Evolutionary conservation across 176 grass and related monocot species (phyloP).

Genomic region (Juncus effusus): DNA sequence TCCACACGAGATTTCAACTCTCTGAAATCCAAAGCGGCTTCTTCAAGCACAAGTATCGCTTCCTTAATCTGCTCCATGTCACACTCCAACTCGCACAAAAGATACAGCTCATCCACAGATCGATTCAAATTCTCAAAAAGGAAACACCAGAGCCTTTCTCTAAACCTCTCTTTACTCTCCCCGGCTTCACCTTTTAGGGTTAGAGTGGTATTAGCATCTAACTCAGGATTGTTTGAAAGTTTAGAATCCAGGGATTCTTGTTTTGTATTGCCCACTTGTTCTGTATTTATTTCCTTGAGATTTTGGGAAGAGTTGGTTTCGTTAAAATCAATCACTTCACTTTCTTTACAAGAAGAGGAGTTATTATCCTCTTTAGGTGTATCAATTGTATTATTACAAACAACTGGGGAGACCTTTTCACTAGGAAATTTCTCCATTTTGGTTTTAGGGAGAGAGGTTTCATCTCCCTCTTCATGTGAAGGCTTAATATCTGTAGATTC

Average conservation of each 20-base stretch:
- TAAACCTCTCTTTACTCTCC: constrained; percentile 98
- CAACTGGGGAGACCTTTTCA: constrained; percentile 38
- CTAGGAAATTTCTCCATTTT: constrained; percentile 40
- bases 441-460: constrained; percentile 10
- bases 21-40: constrained; percentile 94
- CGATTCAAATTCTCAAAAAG: constrained; percentile 99
- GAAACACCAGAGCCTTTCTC: constrained; percentile 98
- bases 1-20: constrained; percentile 84
- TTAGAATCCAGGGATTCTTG: constrained; percentile 26
- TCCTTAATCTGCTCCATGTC: constrained; percentile 99
- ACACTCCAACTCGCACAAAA: constrained; percentile 98
- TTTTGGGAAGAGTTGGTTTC: constrained; percentile 26
- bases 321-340: constrained; percentile 14
- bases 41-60: constrained; percentile 89
- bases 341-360: neutral
- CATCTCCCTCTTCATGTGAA: neutral
- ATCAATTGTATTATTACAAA: constrained; percentile 26
- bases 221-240: constrained; percentile 28
- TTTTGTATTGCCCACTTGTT: constrained; percentile 8
- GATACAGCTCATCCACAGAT: constrained; percentile 93
- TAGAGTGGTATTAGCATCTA: constrained; percentile 27
- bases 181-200: constrained; percentile 57
- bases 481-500: neutral
- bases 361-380: constrained; percentile 16
- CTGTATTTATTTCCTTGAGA: constrained; percentile 23